phyloP scores from a whole-genome alignment of 441 rosid species.

The Macaranga tanarius region DNA sequence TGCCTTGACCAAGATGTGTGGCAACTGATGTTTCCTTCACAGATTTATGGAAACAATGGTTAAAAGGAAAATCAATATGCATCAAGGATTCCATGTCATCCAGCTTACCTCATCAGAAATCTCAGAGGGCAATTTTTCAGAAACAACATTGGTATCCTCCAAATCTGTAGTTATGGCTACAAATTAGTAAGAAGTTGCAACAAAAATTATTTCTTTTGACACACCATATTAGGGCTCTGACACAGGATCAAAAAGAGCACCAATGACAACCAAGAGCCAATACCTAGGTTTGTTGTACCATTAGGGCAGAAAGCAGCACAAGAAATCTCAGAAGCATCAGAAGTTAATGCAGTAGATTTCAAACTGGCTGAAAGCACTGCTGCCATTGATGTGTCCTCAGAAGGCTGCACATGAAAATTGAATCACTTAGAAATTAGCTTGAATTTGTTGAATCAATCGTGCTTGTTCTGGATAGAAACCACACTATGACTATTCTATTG shows the following conservation, averaged over 20 bases:
- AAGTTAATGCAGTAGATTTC: conserved; percentile 34
- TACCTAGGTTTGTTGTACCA: conserved; percentile 35
- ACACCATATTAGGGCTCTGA: too few species aligned
- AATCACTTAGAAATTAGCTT: conserved; percentile 5
- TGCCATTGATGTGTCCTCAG: conserved; percentile 32
- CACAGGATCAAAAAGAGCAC: too few species aligned
- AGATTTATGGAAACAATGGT: not conserved
- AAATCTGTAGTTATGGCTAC: conserved; percentile 19
- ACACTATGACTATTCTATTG: not conserved
- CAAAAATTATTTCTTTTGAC: not conserved
- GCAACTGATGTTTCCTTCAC: conserved; percentile 37
- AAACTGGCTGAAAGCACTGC: conserved; percentile 29
- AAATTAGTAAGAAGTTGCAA: conserved; percentile 11
- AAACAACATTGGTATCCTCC: conserved; percentile 24
- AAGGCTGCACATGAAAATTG: conserved; percentile 30
- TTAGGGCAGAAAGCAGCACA: conserved; percentile 26
- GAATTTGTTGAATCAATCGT: not conserved
- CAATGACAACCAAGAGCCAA: not conserved
- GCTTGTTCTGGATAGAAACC: not conserved
- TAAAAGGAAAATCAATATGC: not conserved
- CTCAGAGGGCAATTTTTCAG: conserved; percentile 24
- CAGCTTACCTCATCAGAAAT: conserved; percentile 35
- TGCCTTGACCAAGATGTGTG: conserved; percentile 20
- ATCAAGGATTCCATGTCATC: conserved; percentile 11
- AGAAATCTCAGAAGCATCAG: conserved; percentile 28